These are phyloP conservation scores for Malassezia furfur DNA, from an alignment of 1,284 basidiomycete genomes.

Conservation along the genomic window DNA sequence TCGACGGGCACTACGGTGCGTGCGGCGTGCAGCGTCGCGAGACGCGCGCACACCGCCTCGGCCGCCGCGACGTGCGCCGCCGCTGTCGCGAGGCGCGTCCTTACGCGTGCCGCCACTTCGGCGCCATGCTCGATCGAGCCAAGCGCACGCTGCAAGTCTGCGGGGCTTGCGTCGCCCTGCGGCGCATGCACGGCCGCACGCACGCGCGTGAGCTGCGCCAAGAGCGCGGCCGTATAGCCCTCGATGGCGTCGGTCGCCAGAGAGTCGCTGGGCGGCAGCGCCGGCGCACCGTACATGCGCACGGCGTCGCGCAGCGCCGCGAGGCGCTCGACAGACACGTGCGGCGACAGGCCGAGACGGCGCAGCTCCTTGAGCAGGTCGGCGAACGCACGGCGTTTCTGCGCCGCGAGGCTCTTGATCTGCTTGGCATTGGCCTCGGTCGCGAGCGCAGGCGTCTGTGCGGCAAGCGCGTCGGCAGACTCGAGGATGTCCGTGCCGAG, in stretches of 20 bases:
- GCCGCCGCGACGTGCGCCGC: not conserved
- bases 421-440: slow-evolving; percentile 56
- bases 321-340: slow-evolving; percentile 57
- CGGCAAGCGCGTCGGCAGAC: slow-evolving; percentile 57
- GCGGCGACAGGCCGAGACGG: slow-evolving; percentile 59
- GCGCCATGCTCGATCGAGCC: slow-evolving; percentile 67
- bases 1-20: not conserved
- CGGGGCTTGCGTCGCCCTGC: slow-evolving; percentile 69
- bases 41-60: not conserved
- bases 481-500: slow-evolving; percentile 68
- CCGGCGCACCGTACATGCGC: slow-evolving; percentile 56
- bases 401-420: slow-evolving; percentile 63
- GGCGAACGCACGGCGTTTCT: slow-evolving; percentile 83
- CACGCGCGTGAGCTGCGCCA: slow-evolving; percentile 62
- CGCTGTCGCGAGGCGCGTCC: slow-evolving; percentile 13
- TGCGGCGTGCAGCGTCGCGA: not conserved
- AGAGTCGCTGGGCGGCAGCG: slow-evolving; percentile 8
- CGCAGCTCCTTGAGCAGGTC: slow-evolving; percentile 85
- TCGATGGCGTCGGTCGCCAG: slow-evolving; percentile 52
- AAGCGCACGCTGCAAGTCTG: slow-evolving; percentile 71
- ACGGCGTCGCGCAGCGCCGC: slow-evolving; percentile 60
- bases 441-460: slow-evolving; percentile 33
- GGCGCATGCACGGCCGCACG: slow-evolving; percentile 62
- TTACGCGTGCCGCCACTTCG: slow-evolving; percentile 23
- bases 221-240: slow-evolving; percentile 64